Percentiles rank a stretch among this genome's conserved stretches.
Conservation (phyloP, 768 basidiomycete species). For the Tylopilus cervinicoccineus region DNA sequence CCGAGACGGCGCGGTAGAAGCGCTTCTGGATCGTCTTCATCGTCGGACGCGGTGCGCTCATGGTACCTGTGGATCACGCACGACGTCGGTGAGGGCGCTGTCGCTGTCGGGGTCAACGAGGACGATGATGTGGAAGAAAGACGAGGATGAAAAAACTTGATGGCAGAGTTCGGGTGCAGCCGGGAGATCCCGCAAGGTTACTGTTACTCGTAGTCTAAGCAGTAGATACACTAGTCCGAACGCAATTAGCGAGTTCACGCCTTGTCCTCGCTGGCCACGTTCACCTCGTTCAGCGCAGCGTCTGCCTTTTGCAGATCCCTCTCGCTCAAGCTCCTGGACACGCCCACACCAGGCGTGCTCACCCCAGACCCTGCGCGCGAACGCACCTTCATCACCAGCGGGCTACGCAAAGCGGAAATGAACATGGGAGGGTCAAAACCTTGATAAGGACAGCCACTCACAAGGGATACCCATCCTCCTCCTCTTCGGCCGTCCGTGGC, state of each 20-base stretch:
- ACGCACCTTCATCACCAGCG: conserved; percentile 85
- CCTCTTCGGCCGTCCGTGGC: conserved; percentile 61
- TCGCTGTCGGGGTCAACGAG: conserved; percentile 13
- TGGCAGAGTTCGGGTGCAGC: background rate
- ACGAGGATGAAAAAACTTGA: background rate
- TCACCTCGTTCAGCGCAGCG: conserved; percentile 57
- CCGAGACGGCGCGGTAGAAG: conserved; percentile 37
- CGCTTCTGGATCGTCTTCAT: conserved; percentile 52
- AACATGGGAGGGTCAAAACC: conserved; percentile 9
- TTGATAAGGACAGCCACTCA: conserved; percentile 38
- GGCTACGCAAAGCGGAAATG: conserved; percentile 42
- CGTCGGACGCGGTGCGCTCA: conserved; percentile 37
- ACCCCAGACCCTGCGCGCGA: conserved; percentile 74
- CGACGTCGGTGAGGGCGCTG: conserved; percentile 2
- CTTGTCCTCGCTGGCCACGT: background rate
- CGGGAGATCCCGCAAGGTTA: conserved; percentile 18
- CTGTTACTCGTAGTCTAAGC: too few species aligned
- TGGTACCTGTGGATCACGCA: conserved; percentile 7
- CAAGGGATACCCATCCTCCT: conserved; percentile 92
- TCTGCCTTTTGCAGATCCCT: conserved; percentile 85
- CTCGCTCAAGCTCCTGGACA: conserved; percentile 79
- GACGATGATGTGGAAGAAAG: background rate
- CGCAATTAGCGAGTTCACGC: too few species aligned
- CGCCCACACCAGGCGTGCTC: conserved; percentile 86
- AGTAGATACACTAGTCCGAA: too few species aligned